Base-by-base conservation (phyloP, 768 basidiomycete genomes). In the Russula brevipes region DNA sequence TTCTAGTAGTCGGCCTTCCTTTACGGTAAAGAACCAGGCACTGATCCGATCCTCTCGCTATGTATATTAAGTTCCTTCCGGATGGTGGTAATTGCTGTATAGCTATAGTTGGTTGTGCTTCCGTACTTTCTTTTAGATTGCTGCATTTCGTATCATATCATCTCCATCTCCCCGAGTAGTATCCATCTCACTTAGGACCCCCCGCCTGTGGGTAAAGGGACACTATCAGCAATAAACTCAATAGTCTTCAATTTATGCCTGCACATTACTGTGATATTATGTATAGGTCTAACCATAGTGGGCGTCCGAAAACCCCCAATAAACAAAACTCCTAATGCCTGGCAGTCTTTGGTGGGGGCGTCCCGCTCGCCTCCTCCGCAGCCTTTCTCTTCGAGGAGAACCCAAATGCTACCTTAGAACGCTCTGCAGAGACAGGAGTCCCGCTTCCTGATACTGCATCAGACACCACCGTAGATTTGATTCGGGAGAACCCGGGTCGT, bases 331-430 rank as follows among this genome's bases (percentile, higher is more conserved):
- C 8, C 39, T 38, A 68, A 17, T 39, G 59, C 41, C 61, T 60
- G 57, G 74, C 73, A 59, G 73, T 75, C 77, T 93, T 93, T 31
- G 84, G 71, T 9, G 87, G 82, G 6, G 89, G 89, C 4, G 85
- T 80, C 14, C 81, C 86, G 24, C 76, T 73, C n/a, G 81, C 79
- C 60, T 91, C 90, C 38, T 87, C 87, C 1, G 74, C 82, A 4
- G 88, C 89, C 72, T 93, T 94, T 70, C 92, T 79, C 79, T 94
- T 94, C 51, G 80, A 76, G 39, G 86, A 86, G 71, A 93, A 82
- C 11, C 89, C 89, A 72, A 93, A 85, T 5, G 84, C 82, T 47
- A 94, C 83, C 73, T 85, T 93, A 38, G 84, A 81, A 56, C 90
- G 80, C 70, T 92, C 90, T 1, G 76, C 76, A 1, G 82, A 76